Evolutionary conservation across 2,329 filamentous ascomycete genomes (phyloP).

Genomic region (Ilyonectria robusta): DNA sequence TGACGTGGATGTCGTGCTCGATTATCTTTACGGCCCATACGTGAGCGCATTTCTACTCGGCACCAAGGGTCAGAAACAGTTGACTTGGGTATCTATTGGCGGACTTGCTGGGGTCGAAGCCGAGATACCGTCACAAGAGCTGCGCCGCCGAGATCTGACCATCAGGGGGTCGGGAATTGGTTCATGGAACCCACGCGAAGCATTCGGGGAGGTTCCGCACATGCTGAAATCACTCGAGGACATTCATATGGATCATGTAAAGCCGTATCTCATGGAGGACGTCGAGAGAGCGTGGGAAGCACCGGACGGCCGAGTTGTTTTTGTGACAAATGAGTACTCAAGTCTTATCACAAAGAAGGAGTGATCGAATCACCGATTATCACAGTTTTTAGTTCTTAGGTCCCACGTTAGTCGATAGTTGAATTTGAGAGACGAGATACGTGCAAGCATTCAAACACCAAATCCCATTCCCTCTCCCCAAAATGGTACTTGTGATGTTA

Average conservation of each 20-base stretch:
- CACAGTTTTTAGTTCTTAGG: no score
- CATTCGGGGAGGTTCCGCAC: constrained; percentile 45
- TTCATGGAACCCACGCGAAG: constrained; percentile 52
- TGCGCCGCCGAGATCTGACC: constrained; percentile 65
- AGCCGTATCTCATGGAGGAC: constrained; percentile 42
- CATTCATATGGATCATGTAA: constrained; percentile 37
- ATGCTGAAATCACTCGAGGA: constrained; percentile 40
- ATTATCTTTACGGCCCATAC: constrained; percentile 69
- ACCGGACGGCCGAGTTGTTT: constrained; percentile 44
- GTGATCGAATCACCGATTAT: neutral
- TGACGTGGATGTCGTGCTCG: constrained; percentile 68
- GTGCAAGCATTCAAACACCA: no score
- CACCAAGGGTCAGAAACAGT: constrained; percentile 53
- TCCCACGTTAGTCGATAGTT: no score
- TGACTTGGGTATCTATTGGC: constrained; percentile 69
- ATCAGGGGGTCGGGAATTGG: constrained; percentile 62
- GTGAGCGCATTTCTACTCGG: constrained; percentile 56
- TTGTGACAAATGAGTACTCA: constrained; percentile 35
- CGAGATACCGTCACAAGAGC: constrained; percentile 57
- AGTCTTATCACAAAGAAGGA: neutral
- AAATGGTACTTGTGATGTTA: no score
- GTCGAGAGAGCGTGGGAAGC: constrained; percentile 45
- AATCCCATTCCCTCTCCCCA: no score
- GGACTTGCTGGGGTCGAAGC: constrained; percentile 57
- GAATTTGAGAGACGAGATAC: no score